Evolutionary conservation across 2,329 filamentous ascomycete species (phyloP), one percentile per base, ranked within the genome.

Genomic region (Aspergillus japonicus): DNA sequence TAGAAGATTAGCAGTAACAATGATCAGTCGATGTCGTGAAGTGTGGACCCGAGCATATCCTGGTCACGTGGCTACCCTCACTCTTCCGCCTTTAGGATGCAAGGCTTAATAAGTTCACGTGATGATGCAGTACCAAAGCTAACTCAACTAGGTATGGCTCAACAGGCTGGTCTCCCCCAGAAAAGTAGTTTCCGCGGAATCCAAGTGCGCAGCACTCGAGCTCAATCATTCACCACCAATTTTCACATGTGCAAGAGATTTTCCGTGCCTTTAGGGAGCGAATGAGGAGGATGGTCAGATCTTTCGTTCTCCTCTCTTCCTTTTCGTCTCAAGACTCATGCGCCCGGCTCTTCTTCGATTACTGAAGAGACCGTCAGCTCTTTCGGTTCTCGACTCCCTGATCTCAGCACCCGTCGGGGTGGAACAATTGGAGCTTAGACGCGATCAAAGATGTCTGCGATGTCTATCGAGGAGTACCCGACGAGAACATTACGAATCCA

Each of bases 301-400:
- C 44, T 54, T 21, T 49, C 39, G 42, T 62, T 23, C 50, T 31
- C 56, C 62, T 58, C 51, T 60, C 51, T 52, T 59, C 58, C 56
- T 64, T 61, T 58, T 54, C 55, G 60, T 64, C 57, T 60, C 59
- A 67, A 53, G 62, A 69, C 66, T 63, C 64, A 79, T 79, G 77
- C 75, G 76, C 67, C 71, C 75, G 70, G 77, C 75, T 70, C 71
- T 78, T 71, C 71, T 76, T 68, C 73, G 75, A 70, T 66, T 78
- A 59, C 66, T 77, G 72, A 76, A 73, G 71, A 75, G 74, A 68
- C 74, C 74, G 63, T 77, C 76, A 63, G 70, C 76, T 62, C 64
- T 78, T 62, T 73, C 72, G 60, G 67, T 77, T 53, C 71, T 78
- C 62, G 68, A 73, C 61, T 65, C 67, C 49, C 66, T 77, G 31